Percentiles rank a stretch among this genome's conserved stretches.
These are phyloP conservation scores for Lachnum nothofagi DNA, from an alignment of 2,329 filamentous ascomycete species.

Conservation along the genomic window DNA sequence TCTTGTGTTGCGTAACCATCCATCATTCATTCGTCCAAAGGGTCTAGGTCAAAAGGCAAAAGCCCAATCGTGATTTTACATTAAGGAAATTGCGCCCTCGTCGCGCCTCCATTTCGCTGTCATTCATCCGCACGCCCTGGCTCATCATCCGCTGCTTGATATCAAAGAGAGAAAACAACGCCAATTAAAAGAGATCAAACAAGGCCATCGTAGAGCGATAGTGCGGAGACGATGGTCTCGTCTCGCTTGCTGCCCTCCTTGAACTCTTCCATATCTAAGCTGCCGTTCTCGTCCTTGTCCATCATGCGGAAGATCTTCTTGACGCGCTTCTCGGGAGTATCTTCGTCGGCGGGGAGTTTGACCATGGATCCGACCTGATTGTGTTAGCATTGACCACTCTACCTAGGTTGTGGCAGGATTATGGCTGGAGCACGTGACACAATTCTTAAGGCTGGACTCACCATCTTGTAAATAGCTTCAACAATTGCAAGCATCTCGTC, in stretches of 20 bases:
- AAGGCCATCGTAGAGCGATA: slow-evolving; percentile 92
- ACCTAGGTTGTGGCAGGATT: background rate
- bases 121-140: background rate
- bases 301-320: slow-evolving; percentile 99
- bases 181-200: slow-evolving; percentile 51
- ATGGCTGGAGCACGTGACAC: background rate
- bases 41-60: slow-evolving; percentile 5
- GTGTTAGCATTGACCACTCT: slow-evolving; percentile 3
- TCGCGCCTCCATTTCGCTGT: background rate
- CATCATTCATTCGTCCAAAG: background rate
- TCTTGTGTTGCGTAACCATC: background rate
- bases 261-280: slow-evolving; percentile 94
- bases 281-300: slow-evolving; percentile 99
- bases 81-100: slow-evolving; percentile 1
- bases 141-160: background rate
- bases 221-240: slow-evolving; percentile 94
- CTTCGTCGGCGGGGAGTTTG: slow-evolving; percentile 95
- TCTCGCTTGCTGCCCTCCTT: slow-evolving; percentile 98
- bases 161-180: background rate
- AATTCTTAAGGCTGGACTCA: slow-evolving; percentile 37
- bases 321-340: slow-evolving; percentile 97
- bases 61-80: slow-evolving; percentile 12
- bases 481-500: slow-evolving; percentile 99
- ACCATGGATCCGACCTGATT: slow-evolving; percentile 94
- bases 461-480: slow-evolving; percentile 99